Evolutionary conservation across 495 filamentous ascomycete genomes (phyloP).

Genomic region (Neohortaea acidophila): DNA sequence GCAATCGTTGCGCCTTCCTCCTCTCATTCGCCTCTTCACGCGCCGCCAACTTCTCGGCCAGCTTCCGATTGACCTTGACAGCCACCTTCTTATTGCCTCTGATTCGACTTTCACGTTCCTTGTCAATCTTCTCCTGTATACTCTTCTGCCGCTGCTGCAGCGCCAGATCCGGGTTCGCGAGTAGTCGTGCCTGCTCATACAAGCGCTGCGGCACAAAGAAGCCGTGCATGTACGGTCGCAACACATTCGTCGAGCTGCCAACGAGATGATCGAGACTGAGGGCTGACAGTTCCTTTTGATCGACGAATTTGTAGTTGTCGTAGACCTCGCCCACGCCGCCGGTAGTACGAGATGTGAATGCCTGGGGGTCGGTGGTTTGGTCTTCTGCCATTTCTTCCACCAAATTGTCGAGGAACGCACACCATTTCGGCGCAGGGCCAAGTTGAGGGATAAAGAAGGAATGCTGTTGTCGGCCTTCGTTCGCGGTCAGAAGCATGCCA

Average conservation of each 20-base stretch:
- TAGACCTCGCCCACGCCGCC: conserved; percentile 54
- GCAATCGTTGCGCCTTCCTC: conserved; percentile 41
- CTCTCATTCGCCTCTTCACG: conserved; percentile 67
- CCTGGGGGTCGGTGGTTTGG: conserved; percentile 50
- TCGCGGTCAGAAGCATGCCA: conserved; percentile 87
- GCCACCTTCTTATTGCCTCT: conserved; percentile 82
- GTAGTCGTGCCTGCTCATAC: conserved; percentile 86
- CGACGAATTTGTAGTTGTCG: conserved; percentile 98
- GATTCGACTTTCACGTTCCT: conserved; percentile 83
- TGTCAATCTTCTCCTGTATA: conserved; percentile 82
- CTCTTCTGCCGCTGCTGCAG: conserved; percentile 77
- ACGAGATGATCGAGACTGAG: conserved; percentile 77
- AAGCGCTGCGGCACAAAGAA: conserved; percentile 88
- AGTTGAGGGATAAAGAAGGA: conserved; percentile 92
- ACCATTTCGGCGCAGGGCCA: conserved; percentile 87
- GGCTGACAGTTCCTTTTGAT: conserved; percentile 59
- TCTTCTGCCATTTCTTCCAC: conserved; percentile 97
- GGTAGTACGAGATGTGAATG: conserved; percentile 28
- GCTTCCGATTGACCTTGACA: conserved; percentile 70
- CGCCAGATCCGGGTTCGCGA: conserved; percentile 82
- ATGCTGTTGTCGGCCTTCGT: conserved; percentile 85
- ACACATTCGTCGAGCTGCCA: conserved; percentile 66
- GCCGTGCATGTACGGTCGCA: conserved; percentile 95
- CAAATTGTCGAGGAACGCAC: conserved; percentile 86
- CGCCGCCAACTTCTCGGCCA: conserved; percentile 70